phyloP scores from a whole-genome alignment of 495 filamentous ascomycete genomes.

The Xeromyces bisporus region DNA sequence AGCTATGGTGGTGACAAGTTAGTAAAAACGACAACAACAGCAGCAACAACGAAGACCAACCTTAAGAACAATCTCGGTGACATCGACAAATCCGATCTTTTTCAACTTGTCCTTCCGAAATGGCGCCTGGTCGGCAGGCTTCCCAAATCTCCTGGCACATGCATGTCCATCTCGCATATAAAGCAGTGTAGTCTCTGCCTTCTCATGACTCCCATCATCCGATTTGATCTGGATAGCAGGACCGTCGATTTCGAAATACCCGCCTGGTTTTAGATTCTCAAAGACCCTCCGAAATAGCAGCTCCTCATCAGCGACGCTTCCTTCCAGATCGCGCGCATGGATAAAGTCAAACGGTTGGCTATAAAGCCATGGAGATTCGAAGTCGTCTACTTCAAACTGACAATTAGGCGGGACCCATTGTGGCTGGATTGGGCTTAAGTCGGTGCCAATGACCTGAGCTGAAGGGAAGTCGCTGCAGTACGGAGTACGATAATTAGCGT shows the following conservation, averaged over 20 bases:
- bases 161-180: background rate
- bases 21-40: no score
- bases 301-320: background rate
- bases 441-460: conserved; percentile 3
- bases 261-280: background rate
- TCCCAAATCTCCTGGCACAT: background rate
- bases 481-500: no score
- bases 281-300: background rate
- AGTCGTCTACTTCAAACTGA: conserved; percentile 10
- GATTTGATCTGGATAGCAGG: conserved; percentile 1
- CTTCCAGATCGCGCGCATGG: background rate
- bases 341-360: background rate
- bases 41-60: no score
- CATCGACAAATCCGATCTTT: conserved; percentile 38
- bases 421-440: conserved; percentile 4
- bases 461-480: background rate
- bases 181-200: background rate
- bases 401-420: conserved; percentile 13
- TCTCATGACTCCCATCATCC: background rate
- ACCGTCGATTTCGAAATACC: conserved; percentile 22
- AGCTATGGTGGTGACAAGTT: conserved; percentile 38
- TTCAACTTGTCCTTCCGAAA: background rate
- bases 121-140: background rate
- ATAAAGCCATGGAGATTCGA: background rate
- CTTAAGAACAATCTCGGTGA: no score